Base-by-base conservation (phyloP, 2,329 filamentous ascomycete species). In the Graphilbum sp. region DNA sequence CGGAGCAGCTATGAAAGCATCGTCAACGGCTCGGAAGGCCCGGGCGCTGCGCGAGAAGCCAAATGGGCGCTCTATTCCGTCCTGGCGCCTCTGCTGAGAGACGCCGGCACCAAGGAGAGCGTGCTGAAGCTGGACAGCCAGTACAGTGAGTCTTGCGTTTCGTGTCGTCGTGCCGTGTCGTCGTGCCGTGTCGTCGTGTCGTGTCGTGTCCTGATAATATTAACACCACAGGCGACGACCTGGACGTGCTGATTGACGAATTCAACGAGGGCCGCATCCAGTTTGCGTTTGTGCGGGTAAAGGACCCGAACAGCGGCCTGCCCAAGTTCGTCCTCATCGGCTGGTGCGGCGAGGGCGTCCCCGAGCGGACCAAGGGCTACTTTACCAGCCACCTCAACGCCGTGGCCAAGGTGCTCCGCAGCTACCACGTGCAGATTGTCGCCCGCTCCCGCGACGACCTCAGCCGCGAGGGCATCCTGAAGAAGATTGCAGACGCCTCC, bases 301-400 rank as follows among this genome's bases (percentile, higher is more conserved):
- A 87, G 58, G 90, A 98, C 55, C 82, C 86, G 39, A 98, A 98
- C 58, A 84, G 81, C 3, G 65, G 64, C 18, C 72, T 98, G 15
- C 86, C 88, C 36, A 98, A 98, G 66, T 82, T 78, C 55, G 84
- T 93, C 42, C 69, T 98, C 47, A 85, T 98, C 54, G 87, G 82
- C 47, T 98, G 90, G 81, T 98, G 90, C 57, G 90, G 90, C 47
- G 88, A 92, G 54, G 90, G 90, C 49, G 90, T 98, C 15, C 90
- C 90, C n/a, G 90, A 98, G 62, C 72, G 88, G 51, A 96, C 88
- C 44, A 98, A 96, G 62, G 90, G 90, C 47, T 96, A 96, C 62
- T 98, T 98, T 56, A 94, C 85, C 47, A 95, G 86, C 61, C 88
- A 98, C 60, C 66, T 90, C 35, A 78, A 81, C 43, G 79, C 85